Evolutionary conservation across 495 filamentous ascomycete genomes (phyloP).

Genomic region (Talaromyces trachyspermus): DNA sequence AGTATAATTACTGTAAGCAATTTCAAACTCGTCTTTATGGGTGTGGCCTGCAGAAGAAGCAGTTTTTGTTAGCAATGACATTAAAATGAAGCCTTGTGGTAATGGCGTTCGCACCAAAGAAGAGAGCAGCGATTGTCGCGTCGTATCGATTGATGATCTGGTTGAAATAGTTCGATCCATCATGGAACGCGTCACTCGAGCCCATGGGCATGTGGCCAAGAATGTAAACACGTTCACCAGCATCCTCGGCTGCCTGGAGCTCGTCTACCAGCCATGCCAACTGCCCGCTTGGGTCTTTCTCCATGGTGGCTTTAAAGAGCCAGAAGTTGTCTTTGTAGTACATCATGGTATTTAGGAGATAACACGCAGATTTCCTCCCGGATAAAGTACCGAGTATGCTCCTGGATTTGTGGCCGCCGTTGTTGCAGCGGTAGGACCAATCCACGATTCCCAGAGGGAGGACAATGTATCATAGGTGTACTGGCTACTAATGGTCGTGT

Average conservation of each 20-base stretch:
- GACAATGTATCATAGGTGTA: conserved; percentile 48
- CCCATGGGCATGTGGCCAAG: conserved; percentile 47
- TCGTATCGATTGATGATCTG: conserved; percentile 47
- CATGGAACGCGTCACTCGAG: conserved; percentile 38
- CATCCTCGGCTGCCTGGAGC: conserved; percentile 42
- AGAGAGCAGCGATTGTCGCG: conserved; percentile 46
- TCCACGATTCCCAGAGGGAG: conserved; percentile 38
- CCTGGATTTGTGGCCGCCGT: conserved; percentile 33
- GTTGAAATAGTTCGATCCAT: conserved; percentile 46
- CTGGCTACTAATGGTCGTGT: conserved; percentile 26
- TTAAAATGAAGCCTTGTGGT: too few relatives aligned
- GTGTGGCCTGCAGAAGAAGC: too few relatives aligned
- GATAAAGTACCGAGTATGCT: conserved; percentile 40
- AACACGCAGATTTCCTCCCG: conserved; percentile 37
- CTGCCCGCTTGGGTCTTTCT: conserved; percentile 39
- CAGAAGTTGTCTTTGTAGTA: conserved; percentile 52
- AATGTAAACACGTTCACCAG: conserved; percentile 46
- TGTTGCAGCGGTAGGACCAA: conserved; percentile 26
- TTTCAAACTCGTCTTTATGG: conserved; percentile 48
- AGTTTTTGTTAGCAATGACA: too few relatives aligned
- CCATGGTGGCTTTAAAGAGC: conserved; percentile 41
- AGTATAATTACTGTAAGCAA: conserved; percentile 43
- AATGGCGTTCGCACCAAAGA: conserved; percentile 27
- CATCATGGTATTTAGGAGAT: conserved; percentile 53
- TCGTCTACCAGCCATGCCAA: conserved; percentile 44